Conservation (phyloP, 2,329 filamentous ascomycete species). For the Colletotrichum caudatum region DNA sequence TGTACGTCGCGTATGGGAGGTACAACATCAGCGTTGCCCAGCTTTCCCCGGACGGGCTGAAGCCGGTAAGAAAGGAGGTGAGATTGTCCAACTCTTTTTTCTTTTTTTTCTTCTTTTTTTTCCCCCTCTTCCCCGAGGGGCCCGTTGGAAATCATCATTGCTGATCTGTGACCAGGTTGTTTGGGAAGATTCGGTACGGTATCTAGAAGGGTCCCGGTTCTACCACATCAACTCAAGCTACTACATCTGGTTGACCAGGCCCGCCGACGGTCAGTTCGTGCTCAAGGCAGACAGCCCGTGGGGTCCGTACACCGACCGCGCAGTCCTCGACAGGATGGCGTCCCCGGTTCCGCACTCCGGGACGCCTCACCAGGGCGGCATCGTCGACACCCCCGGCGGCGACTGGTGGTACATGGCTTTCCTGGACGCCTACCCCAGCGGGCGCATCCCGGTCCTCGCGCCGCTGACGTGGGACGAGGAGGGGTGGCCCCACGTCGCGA, state of each 20-base stretch:
- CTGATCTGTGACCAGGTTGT: slow-evolving; percentile 13
- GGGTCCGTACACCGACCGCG: slow-evolving; percentile 61
- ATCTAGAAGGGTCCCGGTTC: slow-evolving; percentile 63
- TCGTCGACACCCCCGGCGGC: slow-evolving; percentile 64
- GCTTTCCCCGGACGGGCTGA: slow-evolving; percentile 31
- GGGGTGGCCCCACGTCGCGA: slow-evolving; percentile 60
- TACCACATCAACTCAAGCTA: slow-evolving; percentile 66
- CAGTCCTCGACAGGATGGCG: slow-evolving; percentile 52
- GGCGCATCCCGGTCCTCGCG: slow-evolving; percentile 67
- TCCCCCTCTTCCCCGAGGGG: not conserved
- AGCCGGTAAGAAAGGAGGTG: slow-evolving; percentile 20
- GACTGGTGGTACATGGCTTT: slow-evolving; percentile 71
- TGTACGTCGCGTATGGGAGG: slow-evolving; percentile 59
- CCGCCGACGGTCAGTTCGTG: slow-evolving; percentile 58
- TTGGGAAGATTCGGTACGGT: slow-evolving; percentile 25
- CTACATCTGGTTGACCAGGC: slow-evolving; percentile 62
- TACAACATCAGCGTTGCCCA: slow-evolving; percentile 34
- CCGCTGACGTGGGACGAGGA: slow-evolving; percentile 60
- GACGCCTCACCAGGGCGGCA: slow-evolving; percentile 65
- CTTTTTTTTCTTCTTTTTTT: too few relatives aligned
- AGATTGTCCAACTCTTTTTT: not conserved
- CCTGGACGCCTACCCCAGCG: slow-evolving; percentile 64
- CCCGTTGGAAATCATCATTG: not conserved
- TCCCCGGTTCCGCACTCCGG: slow-evolving; percentile 54
- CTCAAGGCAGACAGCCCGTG: slow-evolving; percentile 60